These are phyloP conservation scores for Coriaria nepalensis DNA, from an alignment of 306 rosid genomes.

Conservation along the genomic window DNA sequence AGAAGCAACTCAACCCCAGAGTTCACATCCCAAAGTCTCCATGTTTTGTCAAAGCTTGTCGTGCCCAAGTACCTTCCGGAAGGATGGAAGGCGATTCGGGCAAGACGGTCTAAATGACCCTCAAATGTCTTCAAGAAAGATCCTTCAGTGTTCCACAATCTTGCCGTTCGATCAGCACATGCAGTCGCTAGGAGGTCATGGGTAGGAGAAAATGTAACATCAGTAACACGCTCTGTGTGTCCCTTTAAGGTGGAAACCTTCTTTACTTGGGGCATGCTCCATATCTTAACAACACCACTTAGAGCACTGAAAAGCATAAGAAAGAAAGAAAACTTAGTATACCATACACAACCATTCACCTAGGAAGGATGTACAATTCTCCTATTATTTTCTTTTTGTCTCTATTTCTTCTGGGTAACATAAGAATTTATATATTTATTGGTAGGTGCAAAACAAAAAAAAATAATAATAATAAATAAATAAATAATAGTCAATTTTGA, in stretches of 20 bases:
- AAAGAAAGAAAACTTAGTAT: conserved; percentile 9
- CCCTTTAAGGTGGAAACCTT: conserved; percentile 64
- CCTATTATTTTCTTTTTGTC: no score
- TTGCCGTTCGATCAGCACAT: conserved; percentile 86
- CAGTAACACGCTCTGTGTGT: conserved; percentile 78
- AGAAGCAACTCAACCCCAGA: conserved; percentile 86
- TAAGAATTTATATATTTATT: no score
- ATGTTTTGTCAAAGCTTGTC: conserved; percentile 89
- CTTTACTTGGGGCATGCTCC: conserved; percentile 80
- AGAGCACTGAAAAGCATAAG: conserved; percentile 44
- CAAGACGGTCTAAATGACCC: conserved; percentile 94
- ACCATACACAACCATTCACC: no score
- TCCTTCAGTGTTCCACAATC: conserved; percentile 78
- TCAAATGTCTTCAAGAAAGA: conserved; percentile 51
- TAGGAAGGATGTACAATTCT: no score
- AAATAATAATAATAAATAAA: no score
- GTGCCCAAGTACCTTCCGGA: conserved; percentile 92
- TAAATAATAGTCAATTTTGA: no score
- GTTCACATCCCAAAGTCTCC: conserved; percentile 94
- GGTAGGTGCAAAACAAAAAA: no score
- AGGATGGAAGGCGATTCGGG: conserved; percentile 92
- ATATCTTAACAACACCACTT: conserved; percentile 64
- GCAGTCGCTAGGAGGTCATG: conserved; percentile 73
- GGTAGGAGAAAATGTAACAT: conserved; percentile 66
- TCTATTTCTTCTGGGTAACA: no score